Base-by-base conservation (phyloP, 1,284 basidiomycete genomes). In the Marasmius fiardii region DNA sequence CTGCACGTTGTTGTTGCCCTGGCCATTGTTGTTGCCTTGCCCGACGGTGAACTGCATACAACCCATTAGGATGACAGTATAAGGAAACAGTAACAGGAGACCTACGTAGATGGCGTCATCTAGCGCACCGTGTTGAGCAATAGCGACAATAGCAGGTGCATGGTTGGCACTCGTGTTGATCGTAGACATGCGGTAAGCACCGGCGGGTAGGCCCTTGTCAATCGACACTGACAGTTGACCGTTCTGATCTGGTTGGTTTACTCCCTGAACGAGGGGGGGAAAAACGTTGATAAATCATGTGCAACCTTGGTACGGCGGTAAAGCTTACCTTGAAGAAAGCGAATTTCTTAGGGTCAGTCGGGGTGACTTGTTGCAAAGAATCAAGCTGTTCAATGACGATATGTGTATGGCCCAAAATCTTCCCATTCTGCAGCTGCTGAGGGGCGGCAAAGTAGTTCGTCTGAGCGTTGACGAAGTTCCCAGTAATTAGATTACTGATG, bases 161-260 rank as follows among this genome's bases (percentile, higher is more conserved):
- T 82, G 80, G 71, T 83, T 83, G 48, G 77, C 68, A 4, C 78
- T 73, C n/a, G 79, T 65, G 66, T 80, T 82, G 69, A 83, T 81
- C 2, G 71, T 68, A 11, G 57, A 58, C 39, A 83, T 60, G 52
- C 75, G 69, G 71, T 86, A 85, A n/a, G 70, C 65, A 34, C 79
- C 79, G 21, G 71, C 75, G 14, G 76, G 72, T 11, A 83, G 68
- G 43, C 79, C 80, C 14, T 71, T 71, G 1, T 71, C 67, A 31
- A 84, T 79, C 16, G 69, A 68, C 11, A 73, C 74, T 28, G 71
- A 70, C 31, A 82, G 67, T 3, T 77, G 60, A 11, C 79, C 79
- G 51, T 74, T 74, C 55, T 62, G 61, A 16, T 73, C 77, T 33
- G 55, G 53, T 14, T 54, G 56, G 44, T 61, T 56, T 76, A 77